A percentile compares a stretch with the other conserved stretches of the same genome.
Conservation (phyloP, 306 rosid genomes). For the Luffa aegyptiaca region DNA sequence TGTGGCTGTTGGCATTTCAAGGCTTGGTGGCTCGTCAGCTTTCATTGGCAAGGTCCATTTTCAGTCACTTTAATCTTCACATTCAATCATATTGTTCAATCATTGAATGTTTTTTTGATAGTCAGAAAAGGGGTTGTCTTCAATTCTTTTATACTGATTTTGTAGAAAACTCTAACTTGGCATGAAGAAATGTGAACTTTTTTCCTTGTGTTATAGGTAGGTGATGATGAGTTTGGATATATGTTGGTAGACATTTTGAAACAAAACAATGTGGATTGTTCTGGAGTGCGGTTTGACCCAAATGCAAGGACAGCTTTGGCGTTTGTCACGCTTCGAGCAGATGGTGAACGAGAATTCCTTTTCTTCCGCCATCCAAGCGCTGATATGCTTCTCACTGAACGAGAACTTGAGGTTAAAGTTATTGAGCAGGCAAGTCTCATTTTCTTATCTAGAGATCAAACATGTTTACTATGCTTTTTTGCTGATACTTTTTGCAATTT, state of each 20-base stretch:
- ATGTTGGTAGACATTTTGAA: slow-evolving; percentile 70
- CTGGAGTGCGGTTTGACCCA: slow-evolving; percentile 71
- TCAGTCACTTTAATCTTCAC: not conserved
- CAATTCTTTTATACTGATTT: not conserved
- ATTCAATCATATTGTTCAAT: not conserved
- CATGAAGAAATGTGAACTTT: not conserved
- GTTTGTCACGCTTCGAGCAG: slow-evolving; percentile 78
- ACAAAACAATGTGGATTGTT: slow-evolving; percentile 50
- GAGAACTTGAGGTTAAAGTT: slow-evolving; percentile 63
- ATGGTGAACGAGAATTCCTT: slow-evolving; percentile 86
- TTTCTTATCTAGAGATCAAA: not conserved
- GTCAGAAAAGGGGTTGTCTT: not conserved
- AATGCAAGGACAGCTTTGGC: slow-evolving; percentile 83
- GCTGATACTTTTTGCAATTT: not conserved
- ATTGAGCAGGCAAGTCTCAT: slow-evolving; percentile 39
- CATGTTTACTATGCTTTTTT: not conserved
- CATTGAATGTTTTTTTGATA: not conserved
- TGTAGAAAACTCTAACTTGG: not conserved
- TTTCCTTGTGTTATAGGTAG: slow-evolving; percentile 42
- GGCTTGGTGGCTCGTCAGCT: slow-evolving; percentile 75
- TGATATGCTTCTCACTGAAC: slow-evolving; percentile 78
- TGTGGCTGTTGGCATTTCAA: slow-evolving; percentile 79
- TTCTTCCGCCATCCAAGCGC: slow-evolving; percentile 93
- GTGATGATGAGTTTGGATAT: slow-evolving; percentile 78
- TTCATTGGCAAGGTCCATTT: slow-evolving; percentile 75